Percentiles rank a stretch among this genome's conserved stretches.
Evolutionary conservation across 108 stramenopile species (phyloP).

Genomic region (Pseudonitzschia multiseries): DNA sequence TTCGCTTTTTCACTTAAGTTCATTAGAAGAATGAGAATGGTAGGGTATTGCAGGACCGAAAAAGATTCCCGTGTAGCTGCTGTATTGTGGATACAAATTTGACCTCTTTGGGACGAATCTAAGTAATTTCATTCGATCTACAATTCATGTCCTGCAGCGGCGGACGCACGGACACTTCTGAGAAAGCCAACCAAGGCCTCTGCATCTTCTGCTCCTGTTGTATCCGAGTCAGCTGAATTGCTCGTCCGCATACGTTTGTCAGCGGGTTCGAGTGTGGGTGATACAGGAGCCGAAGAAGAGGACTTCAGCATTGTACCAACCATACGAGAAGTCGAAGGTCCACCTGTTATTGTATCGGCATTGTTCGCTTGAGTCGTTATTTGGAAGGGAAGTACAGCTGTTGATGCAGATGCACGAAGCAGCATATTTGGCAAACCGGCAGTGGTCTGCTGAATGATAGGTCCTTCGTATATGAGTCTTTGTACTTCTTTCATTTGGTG

Average conservation of each 20-base stretch:
- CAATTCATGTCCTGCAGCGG: conserved; percentile 35
- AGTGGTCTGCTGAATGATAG: conserved; percentile 53
- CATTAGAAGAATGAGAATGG: too few relatives aligned
- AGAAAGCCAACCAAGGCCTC: conserved; percentile 77
- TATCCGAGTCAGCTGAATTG: background rate
- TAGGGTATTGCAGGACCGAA: too few relatives aligned
- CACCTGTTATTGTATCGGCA: background rate
- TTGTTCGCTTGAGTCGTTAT: background rate
- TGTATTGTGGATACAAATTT: too few relatives aligned
- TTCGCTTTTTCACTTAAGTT: too few relatives aligned
- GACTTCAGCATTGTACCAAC: conserved; percentile 8
- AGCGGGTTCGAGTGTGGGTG: conserved; percentile 31
- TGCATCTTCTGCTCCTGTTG: conserved; percentile 60
- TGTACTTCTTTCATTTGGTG: conserved; percentile 73
- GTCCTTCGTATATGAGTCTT: conserved; percentile 67
- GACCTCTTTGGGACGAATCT: background rate
- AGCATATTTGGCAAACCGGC: conserved; percentile 44
- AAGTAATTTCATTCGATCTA: background rate
- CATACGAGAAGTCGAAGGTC: background rate
- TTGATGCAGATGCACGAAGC: conserved; percentile 12
- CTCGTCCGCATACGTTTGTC: conserved; percentile 47
- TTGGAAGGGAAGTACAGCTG: background rate
- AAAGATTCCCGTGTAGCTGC: too few relatives aligned
- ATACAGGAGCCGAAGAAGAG: conserved; percentile 3
- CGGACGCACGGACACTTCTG: conserved; percentile 55